Conservation (phyloP, 805 yeast genomes). For the Lachancea sp. region DNA sequence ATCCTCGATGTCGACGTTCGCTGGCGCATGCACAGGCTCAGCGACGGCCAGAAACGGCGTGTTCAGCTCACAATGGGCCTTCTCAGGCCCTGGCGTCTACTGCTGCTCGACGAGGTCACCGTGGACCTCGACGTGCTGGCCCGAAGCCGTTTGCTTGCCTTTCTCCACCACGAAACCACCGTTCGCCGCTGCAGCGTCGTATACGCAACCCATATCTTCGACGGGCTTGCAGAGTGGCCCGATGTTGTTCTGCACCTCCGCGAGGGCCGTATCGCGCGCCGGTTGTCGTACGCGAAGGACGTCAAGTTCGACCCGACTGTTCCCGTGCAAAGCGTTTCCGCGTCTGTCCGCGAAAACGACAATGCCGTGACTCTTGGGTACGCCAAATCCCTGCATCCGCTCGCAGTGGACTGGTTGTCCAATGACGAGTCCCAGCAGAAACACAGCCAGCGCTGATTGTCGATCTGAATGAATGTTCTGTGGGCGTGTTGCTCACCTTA, state of each 20-base stretch:
- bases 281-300: conserved; percentile 30
- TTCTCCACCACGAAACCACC: conserved; percentile 67
- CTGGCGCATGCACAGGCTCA: conserved; percentile 89
- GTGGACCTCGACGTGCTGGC: conserved; percentile 94
- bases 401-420: conserved; percentile 62
- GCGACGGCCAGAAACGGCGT: conserved; percentile 93
- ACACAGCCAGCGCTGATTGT: no score
- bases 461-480: no score
- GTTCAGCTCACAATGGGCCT: conserved; percentile 94
- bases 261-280: conserved; percentile 49
- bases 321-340: not conserved
- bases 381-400: conserved; percentile 57
- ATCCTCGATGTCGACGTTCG: conserved; percentile 77
- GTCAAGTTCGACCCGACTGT: conserved; percentile 23
- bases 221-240: conserved; percentile 90
- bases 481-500: no score
- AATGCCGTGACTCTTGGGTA: conserved; percentile 18
- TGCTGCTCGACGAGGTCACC: conserved; percentile 92
- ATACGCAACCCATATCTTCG: conserved; percentile 95
- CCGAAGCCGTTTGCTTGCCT: conserved; percentile 63
- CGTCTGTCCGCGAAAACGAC: conserved; percentile 8
- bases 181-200: conserved; percentile 68
- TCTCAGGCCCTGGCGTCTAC: conserved; percentile 79
- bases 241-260: conserved; percentile 72
- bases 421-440: conserved; percentile 32